Evolutionary conservation across 345 rosid species (phyloP), one percentile per base, ranked within the genome.

Genomic region (Euphorbia lathyris): DNA sequence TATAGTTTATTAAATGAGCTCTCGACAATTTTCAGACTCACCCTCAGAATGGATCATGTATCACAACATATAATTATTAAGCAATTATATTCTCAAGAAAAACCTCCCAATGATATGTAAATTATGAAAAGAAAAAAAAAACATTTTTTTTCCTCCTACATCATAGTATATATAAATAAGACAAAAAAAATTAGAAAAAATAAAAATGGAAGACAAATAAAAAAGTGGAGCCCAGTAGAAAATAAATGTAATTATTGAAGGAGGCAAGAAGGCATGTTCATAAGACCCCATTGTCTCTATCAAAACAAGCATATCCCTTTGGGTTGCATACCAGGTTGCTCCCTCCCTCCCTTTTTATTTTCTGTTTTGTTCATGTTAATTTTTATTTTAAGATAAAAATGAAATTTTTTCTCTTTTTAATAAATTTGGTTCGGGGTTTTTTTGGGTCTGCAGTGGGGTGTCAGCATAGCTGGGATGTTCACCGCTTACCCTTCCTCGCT

Each of bases 181-280:
- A 78, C 72, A 58, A 68, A 80, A 34, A 9, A 34, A 68, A 70
- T 67, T 74, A 80, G 72, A 70, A 51, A 32, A 57, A 66, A 45
- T n/a, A 12, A 40, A 74, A 75, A 43, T 25, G 25, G 61, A 40
- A 63, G 8, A 42, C 59, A 34, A 63, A 59, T 65, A 19, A 25
- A 72, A 9, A 19, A 57, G 25, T 47, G 52, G 52, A 47, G n/a
- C 52, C 82, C 74, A 40, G 58, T 5, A 58, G 22, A 69, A 45
- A 51, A n/a, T 77, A 60, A 85, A 65, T 58, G 68, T 69, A 63
- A 66, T 67, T 66, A 66, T 60, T 36, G 47, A 16, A 26, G 68
- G 69, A 68, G 70, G 84, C 80, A 78, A 62, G 19, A 64, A 69
- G 79, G 32, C 86, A 88, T 82, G 84, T 81, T 72, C 74, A 73